Evolutionary conservation across 371 early-diverging fungal species (phyloP).

Genomic region (Circinella minor): DNA sequence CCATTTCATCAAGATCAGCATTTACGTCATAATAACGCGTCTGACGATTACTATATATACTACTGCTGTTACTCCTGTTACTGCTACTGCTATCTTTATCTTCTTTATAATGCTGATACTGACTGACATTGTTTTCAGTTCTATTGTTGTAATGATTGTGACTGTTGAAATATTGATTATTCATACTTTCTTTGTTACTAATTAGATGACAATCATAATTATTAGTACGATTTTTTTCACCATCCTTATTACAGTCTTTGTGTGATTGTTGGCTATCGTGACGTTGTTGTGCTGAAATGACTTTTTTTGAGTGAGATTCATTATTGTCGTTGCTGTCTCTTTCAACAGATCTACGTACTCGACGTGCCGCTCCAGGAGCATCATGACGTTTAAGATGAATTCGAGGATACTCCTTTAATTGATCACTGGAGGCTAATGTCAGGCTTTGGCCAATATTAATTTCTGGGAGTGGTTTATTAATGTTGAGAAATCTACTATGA

Average conservation of each 20-base stretch:
- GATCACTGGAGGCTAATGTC: neutral
- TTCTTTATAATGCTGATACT: neutral
- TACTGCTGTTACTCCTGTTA: neutral
- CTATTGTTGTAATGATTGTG: no score
- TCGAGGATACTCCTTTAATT: neutral
- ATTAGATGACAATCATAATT: neutral
- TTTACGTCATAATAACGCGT: neutral
- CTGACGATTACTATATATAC: neutral
- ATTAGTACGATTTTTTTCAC: no score
- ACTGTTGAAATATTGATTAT: no score
- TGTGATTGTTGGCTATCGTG: no score
- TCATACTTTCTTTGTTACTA: no score
- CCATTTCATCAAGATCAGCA: no score
- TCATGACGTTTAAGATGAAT: neutral
- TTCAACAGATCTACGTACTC: no score
- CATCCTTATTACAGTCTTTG: no score
- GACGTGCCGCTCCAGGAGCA: neutral
- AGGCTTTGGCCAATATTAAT: neutral
- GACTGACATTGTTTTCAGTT: no score
- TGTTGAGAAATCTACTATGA: neutral
- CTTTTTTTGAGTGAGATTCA: no score
- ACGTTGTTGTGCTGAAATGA: no score
- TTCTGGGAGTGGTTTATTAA: neutral
- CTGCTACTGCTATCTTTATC: neutral
- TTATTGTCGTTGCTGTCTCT: no score